Conservation (phyloP, 257 asterid genomes). For the Henckelia pumila region DNA sequence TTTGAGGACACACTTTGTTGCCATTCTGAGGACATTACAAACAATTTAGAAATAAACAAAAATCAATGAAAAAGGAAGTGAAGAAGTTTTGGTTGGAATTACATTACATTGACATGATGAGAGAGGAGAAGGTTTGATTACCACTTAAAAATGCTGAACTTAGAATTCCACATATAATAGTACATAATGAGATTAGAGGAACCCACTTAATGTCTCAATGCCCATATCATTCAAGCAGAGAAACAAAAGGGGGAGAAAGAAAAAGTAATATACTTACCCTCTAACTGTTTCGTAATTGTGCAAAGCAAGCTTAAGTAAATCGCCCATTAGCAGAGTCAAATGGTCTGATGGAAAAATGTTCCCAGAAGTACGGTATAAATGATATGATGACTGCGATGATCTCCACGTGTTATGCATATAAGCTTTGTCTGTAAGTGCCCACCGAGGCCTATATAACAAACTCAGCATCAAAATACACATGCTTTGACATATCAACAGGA, state of each 20-base stretch:
- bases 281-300: constrained; percentile 96
- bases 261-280: constrained; percentile 49
- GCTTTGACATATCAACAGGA: constrained; percentile 18
- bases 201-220: not conserved
- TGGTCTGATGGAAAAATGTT: constrained; percentile 64
- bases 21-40: constrained; percentile 54
- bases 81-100: constrained; percentile 14
- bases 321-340: constrained; percentile 61
- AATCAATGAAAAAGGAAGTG: constrained; percentile 21
- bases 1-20: constrained; percentile 76
- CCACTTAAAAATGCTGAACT: constrained; percentile 12
- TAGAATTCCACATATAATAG: not conserved
- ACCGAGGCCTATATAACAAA: constrained; percentile 67
- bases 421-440: constrained; percentile 93
- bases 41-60: constrained; percentile 22
- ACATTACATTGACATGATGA: not conserved
- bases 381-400: constrained; percentile 90
- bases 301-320: constrained; percentile 80
- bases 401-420: constrained; percentile 97
- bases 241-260: constrained; percentile 3
- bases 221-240: not conserved
- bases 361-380: constrained; percentile 59
- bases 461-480: constrained; percentile 27
- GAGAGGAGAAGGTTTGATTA: not conserved
- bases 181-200: not conserved